Evolutionary conservation across 2,329 filamentous ascomycete species (phyloP), one percentile per base, ranked within the genome.

Genomic region (Claviceps cyperi): DNA sequence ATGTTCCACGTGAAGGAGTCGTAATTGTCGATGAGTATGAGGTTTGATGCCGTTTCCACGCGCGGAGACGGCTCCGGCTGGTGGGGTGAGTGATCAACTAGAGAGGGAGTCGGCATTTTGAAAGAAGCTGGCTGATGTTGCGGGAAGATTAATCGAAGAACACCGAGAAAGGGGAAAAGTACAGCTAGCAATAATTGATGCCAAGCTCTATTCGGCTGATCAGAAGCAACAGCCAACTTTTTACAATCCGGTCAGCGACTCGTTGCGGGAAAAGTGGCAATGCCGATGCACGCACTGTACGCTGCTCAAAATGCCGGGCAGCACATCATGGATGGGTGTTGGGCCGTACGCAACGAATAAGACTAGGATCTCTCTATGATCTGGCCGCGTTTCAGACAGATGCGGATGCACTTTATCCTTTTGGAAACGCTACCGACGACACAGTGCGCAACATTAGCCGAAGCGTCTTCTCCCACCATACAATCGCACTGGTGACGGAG

Each of bases 1-100:
- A 98, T 88, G 63, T 98, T 98, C 88, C 90, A 98, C 52, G 91
- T 96, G 67, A 98, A 98, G 3, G 92, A 97, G 68, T 98, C 92
- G 68, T 97, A 98, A 69, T 98, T 98, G 74, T 98, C 92, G 61
- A 98, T 96, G 55, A 98, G 76, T 55, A 98, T 78, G 52, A 98
- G 77, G 67, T 97, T 97, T 51, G 84, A 86, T 24, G 92, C 92
- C 47, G 82, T 89, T 22, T 83, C 66, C 49, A 96, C 74, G 37
- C 82, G 81, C 48, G 81, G 73, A 32, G 83, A 82, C 48, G 84
- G 83, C 55, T 84, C 77, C 52, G 87, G 86, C 66, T 95, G 83
- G 64, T 84, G 83, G 60, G 90, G 89, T 53, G 91, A 96, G 67
- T 96, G 83, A 64, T 96, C 91, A 56, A 79, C 67, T 52, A 80